Base-by-base conservation (phyloP, 768 basidiomycete genomes). In the Hypholoma fasciculare region DNA sequence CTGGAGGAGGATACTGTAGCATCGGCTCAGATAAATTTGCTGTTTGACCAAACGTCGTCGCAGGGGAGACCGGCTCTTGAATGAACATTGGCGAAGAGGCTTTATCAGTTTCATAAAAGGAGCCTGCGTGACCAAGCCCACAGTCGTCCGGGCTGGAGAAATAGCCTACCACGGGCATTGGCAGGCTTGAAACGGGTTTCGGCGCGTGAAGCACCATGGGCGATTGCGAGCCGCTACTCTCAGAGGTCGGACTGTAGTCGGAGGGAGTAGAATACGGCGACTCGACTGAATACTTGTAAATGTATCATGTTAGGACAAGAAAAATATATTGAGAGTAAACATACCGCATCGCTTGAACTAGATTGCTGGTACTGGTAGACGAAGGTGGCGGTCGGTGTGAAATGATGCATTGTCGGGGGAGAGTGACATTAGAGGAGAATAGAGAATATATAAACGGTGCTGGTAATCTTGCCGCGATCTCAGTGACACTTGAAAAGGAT, bases 401-500 rank as follows among this genome's bases (percentile, higher is more conserved):
- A 30, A 19, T 27, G 39, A n/a, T 46, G 19, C 26, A 27, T 16
- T 20, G 36, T 11, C 46, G 23, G 51, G 9, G 46, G 47, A 26
- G 37, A 42, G 34, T 20, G 26, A 19, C 20, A 49, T 13, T 26
- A 9, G 23, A 49, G 11, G 48, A 49, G 27, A 14, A 23, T 26
- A 27, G 40, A 17, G 40, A 49, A 14, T 49, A 49, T 49, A 49
- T 27, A 49, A 46, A n/a, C 19, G 44, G 17, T 7, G 44, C 44
- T 17, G 44, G 48, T 3, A 49, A 49, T 49, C 48, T 49, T 8
- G 12, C 8, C 19, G 23, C 12, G 48, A 49, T 49, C 48, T 49
- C 1, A 26, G 48, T 16, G 48, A 30, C 16, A 17, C 48, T 49
- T 49, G 36, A 66, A 66, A 64, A 64, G 65, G 65, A 61, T 49